Conservation (phyloP, 192 early-diverging fungal species). For the Helicostylum pulchrum region DNA sequence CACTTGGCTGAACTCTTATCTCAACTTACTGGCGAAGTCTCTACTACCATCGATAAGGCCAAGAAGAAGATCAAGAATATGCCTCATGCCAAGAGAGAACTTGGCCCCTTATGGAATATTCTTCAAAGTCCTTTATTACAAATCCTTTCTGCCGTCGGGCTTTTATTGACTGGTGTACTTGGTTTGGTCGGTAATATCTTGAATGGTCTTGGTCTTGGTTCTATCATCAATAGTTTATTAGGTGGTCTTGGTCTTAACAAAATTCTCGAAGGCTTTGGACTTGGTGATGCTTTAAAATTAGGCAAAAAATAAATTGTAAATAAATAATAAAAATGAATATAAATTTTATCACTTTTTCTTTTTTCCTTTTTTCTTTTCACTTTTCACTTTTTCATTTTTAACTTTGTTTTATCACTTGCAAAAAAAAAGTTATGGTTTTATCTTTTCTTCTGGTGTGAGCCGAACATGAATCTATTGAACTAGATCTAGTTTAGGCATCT, state of each 20-base stretch:
- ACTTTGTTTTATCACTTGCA: too few species aligned
- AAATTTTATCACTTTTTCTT: too few species aligned
- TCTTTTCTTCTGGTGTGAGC: too few species aligned
- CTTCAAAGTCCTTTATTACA: slow-evolving; percentile 26
- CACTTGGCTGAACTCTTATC: slow-evolving; percentile 16
- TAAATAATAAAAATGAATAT: too few species aligned
- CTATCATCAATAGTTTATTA: slow-evolving; percentile 20
- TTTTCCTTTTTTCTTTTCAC: too few species aligned
- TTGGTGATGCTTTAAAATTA: slow-evolving; percentile 12
- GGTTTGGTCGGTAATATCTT: slow-evolving; percentile 22
- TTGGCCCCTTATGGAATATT: slow-evolving; percentile 21
- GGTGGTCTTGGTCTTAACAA: slow-evolving; percentile 26
- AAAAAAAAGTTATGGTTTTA: too few species aligned
- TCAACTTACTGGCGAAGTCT: slow-evolving; percentile 22
- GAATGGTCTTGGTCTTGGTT: slow-evolving; percentile 23
- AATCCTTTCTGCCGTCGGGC: slow-evolving; percentile 24
- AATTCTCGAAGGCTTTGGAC: slow-evolving; percentile 19
- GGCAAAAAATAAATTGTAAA: background rate
- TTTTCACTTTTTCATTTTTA: too few species aligned
- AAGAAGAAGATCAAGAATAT: slow-evolving; percentile 25
- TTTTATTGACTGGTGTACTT: slow-evolving; percentile 21
- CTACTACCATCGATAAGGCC: slow-evolving; percentile 21
- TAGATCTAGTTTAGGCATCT: too few species aligned
- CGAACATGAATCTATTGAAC: too few species aligned
- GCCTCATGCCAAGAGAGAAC: slow-evolving; percentile 18